Evolutionary conservation across 805 yeast genomes (phyloP).

Genomic region (Saccharomycopsis fibuligera): DNA sequence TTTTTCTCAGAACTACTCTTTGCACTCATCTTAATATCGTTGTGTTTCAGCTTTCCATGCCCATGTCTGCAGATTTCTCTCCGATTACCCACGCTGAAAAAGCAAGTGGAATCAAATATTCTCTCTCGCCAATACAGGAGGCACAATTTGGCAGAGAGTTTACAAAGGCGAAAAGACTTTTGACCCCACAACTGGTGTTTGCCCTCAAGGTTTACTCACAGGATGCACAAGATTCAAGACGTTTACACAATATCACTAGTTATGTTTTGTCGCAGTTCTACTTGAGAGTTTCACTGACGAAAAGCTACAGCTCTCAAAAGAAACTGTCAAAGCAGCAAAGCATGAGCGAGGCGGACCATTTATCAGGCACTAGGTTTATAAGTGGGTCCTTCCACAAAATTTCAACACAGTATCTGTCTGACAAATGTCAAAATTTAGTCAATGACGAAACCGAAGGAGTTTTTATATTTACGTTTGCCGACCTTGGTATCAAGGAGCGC

Average conservation of each 20-base stretch:
- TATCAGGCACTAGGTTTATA: neutral
- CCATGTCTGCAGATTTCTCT: neutral
- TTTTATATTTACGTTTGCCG: neutral
- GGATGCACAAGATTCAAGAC: neutral
- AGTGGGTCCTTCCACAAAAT: neutral
- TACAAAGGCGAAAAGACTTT: constrained; percentile 5
- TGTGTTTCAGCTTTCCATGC: neutral
- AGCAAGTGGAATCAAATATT: neutral
- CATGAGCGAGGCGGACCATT: no score
- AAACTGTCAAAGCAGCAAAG: no score
- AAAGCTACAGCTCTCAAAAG: neutral
- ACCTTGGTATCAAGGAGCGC: neutral
- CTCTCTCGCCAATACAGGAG: constrained; percentile 1
- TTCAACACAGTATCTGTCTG: neutral
- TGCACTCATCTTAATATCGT: no score
- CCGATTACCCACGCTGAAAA: neutral
- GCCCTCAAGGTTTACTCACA: constrained; percentile 1
- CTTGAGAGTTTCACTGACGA: constrained; percentile 1
- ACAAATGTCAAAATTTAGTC: no score
- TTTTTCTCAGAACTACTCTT: no score
- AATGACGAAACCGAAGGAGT: neutral
- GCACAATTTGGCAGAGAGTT: constrained; percentile 9
- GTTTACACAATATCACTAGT: constrained; percentile 3
- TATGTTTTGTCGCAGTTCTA: constrained; percentile 8
- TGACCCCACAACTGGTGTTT: constrained; percentile 7